These are phyloP conservation scores for Garcia nutans DNA, from an alignment of 345 rosid genomes.

Conservation along the genomic window DNA sequence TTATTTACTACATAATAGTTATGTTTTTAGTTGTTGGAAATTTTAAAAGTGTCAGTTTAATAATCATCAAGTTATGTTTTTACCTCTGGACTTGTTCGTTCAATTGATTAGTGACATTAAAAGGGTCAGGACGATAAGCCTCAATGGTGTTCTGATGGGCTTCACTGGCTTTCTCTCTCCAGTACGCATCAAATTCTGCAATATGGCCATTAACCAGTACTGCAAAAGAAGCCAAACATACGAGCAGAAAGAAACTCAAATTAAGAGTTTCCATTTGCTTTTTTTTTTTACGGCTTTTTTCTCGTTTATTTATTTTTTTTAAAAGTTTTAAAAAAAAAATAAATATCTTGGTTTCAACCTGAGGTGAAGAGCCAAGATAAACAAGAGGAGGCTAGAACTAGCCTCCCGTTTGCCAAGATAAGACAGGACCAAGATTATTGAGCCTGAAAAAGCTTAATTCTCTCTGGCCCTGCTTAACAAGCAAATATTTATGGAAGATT, in stretches of 20 bases:
- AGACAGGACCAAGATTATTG: constrained; percentile 14
- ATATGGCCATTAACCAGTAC: constrained; percentile 35
- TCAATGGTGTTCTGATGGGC: constrained; percentile 35
- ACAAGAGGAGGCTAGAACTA: no score
- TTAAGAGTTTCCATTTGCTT: constrained; percentile 8
- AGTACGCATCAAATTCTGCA: constrained; percentile 51
- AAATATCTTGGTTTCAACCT: not conserved
- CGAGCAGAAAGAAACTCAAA: constrained; percentile 3
- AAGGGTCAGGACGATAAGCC: constrained; percentile 57
- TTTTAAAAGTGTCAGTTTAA: no score
- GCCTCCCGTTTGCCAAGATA: not conserved
- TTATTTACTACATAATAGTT: no score
- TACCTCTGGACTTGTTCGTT: constrained; percentile 41
- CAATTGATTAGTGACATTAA: constrained; percentile 41
- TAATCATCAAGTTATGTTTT: no score
- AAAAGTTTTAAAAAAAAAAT: not conserved
- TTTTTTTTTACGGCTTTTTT: not conserved
- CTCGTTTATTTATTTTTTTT: not conserved
- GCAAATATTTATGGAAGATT: not conserved
- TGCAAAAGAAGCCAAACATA: constrained; percentile 28
- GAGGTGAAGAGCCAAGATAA: not conserved
- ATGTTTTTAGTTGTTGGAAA: no score
- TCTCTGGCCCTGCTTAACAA: constrained; percentile 1
- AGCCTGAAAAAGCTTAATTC: not conserved
- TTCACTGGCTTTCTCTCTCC: constrained; percentile 42